These are phyloP conservation scores for Fusarium nematophilum DNA, from an alignment of 2,329 filamentous ascomycete species.

Conservation along the genomic window DNA sequence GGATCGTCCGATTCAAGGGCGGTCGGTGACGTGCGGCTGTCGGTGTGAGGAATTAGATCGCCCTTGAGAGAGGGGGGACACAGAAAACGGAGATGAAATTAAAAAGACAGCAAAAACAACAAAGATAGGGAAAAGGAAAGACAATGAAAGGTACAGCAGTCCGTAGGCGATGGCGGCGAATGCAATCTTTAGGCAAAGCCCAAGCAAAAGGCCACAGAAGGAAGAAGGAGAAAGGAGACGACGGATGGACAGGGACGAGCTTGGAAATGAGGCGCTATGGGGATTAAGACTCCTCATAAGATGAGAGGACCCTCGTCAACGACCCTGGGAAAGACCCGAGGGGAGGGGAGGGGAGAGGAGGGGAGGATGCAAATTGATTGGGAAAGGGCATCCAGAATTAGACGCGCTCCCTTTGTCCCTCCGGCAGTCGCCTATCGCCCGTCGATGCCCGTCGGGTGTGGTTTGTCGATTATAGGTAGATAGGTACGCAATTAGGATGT, in stretches of 20 bases:
- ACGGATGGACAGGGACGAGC: background rate
- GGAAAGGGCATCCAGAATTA: conserved; percentile 30
- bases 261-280: conserved; percentile 11
- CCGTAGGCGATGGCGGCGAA: conserved; percentile 4
- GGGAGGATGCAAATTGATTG: conserved; percentile 35
- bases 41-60: conserved; percentile 31
- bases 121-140: conserved; percentile 26
- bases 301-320: conserved; percentile 15
- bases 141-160: conserved; percentile 26
- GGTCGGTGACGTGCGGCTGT: conserved; percentile 37
- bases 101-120: conserved; percentile 6
- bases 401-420: conserved; percentile 32
- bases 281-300: conserved; percentile 5
- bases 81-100: conserved; percentile 8
- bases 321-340: conserved; percentile 31
- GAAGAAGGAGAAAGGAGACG: conserved; percentile 6
- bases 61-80: conserved; percentile 13
- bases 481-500: conserved; percentile 7
- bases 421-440: conserved; percentile 33
- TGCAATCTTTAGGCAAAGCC: conserved; percentile 4
- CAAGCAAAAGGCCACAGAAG: background rate
- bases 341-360: conserved; percentile 26
- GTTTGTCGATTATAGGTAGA: conserved; percentile 36
- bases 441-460: conserved; percentile 14
- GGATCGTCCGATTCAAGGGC: conserved; percentile 39